phyloP scores from a whole-genome alignment of 805 yeast species.

The Suhomyces canberraensis region DNA sequence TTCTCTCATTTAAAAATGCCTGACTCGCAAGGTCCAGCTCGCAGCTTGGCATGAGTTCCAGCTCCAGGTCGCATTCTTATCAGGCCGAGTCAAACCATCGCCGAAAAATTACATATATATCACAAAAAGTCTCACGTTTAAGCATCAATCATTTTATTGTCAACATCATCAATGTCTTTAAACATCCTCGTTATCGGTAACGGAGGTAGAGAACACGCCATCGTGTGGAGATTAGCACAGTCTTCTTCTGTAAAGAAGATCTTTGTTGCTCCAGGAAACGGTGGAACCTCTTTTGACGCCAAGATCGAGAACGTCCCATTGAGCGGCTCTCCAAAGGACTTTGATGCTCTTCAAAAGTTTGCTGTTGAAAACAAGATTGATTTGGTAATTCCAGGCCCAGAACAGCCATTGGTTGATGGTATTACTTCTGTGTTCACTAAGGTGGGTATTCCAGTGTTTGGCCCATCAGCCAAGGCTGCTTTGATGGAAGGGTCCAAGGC shows the following conservation, averaged over 20 bases:
- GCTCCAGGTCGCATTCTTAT: too few relatives aligned
- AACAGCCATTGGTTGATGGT: slow-evolving; percentile 96
- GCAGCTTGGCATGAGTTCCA: too few relatives aligned
- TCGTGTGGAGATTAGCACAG: slow-evolving; percentile 86
- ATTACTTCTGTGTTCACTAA: slow-evolving; percentile 66
- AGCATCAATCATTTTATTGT: neutral
- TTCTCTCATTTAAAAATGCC: too few relatives aligned
- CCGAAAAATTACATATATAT: neutral
- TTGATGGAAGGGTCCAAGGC: slow-evolving; percentile 96
- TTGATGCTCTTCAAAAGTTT: slow-evolving; percentile 65
- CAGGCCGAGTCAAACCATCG: slow-evolving; percentile 1
- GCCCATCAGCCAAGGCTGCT: slow-evolving; percentile 92
- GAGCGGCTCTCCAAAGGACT: slow-evolving; percentile 63
- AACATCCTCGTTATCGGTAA: slow-evolving; percentile 87
- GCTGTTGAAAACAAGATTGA: slow-evolving; percentile 64
- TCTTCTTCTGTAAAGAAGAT: slow-evolving; percentile 68
- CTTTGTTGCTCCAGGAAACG: slow-evolving; percentile 96
- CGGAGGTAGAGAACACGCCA: slow-evolving; percentile 99
- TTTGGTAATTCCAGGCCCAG: slow-evolving; percentile 97
- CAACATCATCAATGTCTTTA: slow-evolving; percentile 12
- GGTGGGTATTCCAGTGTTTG: slow-evolving; percentile 93
- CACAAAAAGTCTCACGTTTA: neutral
- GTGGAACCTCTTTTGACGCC: slow-evolving; percentile 66
- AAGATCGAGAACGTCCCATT: slow-evolving; percentile 69
- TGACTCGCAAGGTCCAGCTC: too few relatives aligned